These are phyloP conservation scores for Phialocephala sp. DNA, from an alignment of 2,329 filamentous ascomycete genomes.

Conservation along the genomic window DNA sequence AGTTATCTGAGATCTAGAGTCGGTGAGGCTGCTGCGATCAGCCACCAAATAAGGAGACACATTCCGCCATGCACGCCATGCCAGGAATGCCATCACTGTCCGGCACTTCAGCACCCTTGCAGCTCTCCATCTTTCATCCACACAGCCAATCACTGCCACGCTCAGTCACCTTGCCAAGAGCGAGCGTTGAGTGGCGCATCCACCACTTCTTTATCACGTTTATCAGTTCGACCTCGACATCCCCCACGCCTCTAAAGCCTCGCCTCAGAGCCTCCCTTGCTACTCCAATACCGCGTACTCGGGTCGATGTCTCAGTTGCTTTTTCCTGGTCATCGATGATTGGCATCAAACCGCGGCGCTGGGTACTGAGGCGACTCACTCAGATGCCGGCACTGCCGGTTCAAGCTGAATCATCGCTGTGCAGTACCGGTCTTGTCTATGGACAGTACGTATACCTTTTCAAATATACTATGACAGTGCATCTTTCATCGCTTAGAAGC, in stretches of 20 bases:
- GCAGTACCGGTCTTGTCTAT: conserved; percentile 1
- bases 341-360: neutral
- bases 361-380: neutral
- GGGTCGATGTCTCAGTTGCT: conserved; percentile 19
- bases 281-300: conserved; percentile 12
- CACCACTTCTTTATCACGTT: conserved; percentile 12
- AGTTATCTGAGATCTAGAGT: conserved; percentile 8
- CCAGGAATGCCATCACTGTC: neutral
- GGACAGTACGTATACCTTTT: neutral
- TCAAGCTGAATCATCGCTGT: neutral
- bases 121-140: conserved; percentile 10
- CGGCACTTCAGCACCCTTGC: conserved; percentile 10
- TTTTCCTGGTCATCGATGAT: conserved; percentile 8
- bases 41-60: no score
- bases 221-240: neutral
- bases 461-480: conserved; percentile 13
- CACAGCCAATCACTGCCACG: conserved; percentile 15
- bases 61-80: neutral
- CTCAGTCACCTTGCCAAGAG: neutral
- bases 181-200: conserved; percentile 6
- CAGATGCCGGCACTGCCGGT: neutral
- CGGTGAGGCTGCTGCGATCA: conserved; percentile 12
- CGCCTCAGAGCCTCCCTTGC: conserved; percentile 4
- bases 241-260: neutral
- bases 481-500: neutral